phyloP scores from a whole-genome alignment of 2,329 filamentous ascomycete genomes.

The Hymenotorrendiella dingleyae region DNA sequence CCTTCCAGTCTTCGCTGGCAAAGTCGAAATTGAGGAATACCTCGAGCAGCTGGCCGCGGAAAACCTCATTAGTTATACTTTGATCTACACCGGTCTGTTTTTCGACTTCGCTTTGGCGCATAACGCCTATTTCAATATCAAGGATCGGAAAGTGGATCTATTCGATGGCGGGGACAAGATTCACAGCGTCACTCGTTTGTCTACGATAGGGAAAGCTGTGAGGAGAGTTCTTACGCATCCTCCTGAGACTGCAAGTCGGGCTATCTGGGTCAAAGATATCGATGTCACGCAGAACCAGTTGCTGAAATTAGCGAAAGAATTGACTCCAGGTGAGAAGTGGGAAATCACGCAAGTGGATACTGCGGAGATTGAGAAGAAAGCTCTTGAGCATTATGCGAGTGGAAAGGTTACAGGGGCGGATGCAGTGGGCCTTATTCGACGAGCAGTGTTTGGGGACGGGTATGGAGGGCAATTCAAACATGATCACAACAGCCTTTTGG shows the following conservation, averaged over 20 bases:
- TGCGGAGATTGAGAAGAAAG: constrained; percentile 15
- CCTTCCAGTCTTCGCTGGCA: constrained; percentile 46
- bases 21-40: constrained; percentile 39
- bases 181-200: constrained; percentile 43
- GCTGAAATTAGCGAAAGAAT: constrained; percentile 28
- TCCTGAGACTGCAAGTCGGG: constrained; percentile 46
- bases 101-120: constrained; percentile 47
- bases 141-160: constrained; percentile 36
- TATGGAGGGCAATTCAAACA: constrained; percentile 33
- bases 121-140: constrained; percentile 40
- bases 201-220: constrained; percentile 42
- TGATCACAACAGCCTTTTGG: constrained; percentile 36
- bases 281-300: constrained; percentile 40
- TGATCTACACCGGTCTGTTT: constrained; percentile 46
- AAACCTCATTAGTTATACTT: constrained; percentile 45
- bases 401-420: constrained; percentile 26
- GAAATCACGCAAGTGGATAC: constrained; percentile 18
- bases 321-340: constrained; percentile 28
- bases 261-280: constrained; percentile 40
- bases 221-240: constrained; percentile 43
- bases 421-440: constrained; percentile 29
- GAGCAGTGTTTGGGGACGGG: constrained; percentile 28
- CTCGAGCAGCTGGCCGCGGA: constrained; percentile 35
- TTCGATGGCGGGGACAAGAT: constrained; percentile 44
- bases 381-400: constrained; percentile 13